These are phyloP conservation scores for Aspergillus floridensis DNA, from an alignment of 2,329 filamentous ascomycete species.

Conservation along the genomic window DNA sequence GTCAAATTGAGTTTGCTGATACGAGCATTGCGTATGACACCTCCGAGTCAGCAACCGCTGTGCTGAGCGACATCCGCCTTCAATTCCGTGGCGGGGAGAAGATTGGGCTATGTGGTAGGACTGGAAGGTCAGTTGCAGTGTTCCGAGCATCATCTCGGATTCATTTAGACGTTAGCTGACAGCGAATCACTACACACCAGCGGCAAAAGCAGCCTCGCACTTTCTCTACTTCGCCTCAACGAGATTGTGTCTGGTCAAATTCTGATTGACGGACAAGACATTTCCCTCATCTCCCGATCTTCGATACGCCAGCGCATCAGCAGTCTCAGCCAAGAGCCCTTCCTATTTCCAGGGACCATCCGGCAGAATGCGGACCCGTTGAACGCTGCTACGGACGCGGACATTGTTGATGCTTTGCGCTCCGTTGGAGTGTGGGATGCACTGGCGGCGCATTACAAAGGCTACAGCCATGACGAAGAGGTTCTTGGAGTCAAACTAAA, in stretches of 20 bases:
- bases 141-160: no score
- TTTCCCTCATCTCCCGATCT: not conserved
- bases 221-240: no score
- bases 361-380: not conserved
- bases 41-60: no score
- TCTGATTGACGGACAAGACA: not conserved
- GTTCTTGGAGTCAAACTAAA: not conserved
- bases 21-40: not conserved
- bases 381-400: not conserved
- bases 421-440: not conserved
- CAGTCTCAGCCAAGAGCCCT: not conserved
- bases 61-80: not conserved
- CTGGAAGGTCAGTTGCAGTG: no score
- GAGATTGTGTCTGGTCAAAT: not conserved
- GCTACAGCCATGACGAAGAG: not conserved
- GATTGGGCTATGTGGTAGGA: no score
- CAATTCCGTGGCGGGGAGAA: not conserved
- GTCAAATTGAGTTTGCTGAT: not conserved
- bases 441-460: not conserved
- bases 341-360: not conserved
- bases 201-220: no score
- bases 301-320: not conserved
- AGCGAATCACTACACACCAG: no score
- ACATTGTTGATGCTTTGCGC: not conserved
- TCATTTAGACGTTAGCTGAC: no score